Base-by-base conservation (phyloP, 106 monocot genomes). In the Agapanthus africanus region DNA sequence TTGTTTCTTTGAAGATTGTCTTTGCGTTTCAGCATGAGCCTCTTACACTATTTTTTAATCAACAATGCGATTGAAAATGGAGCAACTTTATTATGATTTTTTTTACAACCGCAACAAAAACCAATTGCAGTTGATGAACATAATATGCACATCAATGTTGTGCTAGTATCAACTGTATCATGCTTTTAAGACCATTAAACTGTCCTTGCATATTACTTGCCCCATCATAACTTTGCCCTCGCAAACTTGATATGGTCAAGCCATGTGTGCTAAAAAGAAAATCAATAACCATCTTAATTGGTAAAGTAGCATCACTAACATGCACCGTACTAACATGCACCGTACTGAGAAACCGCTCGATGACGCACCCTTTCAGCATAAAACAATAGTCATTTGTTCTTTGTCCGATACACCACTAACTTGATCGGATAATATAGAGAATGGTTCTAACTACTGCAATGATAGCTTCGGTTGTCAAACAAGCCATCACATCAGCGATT, bases 151-250 rank as follows among this genome's bases (percentile, higher is more conserved):
- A 54, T n/a, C 6, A 54, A 23, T 6, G 13, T n/a, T 54, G 6
- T 19, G 7, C 7, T 22, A 54, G 18, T 6, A 54, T 54, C 6
- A 54, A 7, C n/a, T n/a, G n/a, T n/a, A n/a, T n/a, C n/a, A n/a
- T n/a, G 18, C 7, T n/a, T 54, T 54, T 54, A 22, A 54, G 54
- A 54, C 54, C 54, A 54, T 54, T 54, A n/a, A 54, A 54, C 21
- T 54, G n/a, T n/a, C 54, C 23, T 23, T 0, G 7, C 54, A 54
- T 54, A 22, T 54, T 22, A 0, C 54, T 54, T 11, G 54, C 54
- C 6, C 54, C 54, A 54, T 54, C 23, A 54, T 54, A 54, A 6
- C 0, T 16, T 22, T 54, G 54, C 6, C 23, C 54, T 7, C 54
- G 23, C 6, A 54, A 18, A 6, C 21, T 54, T n/a, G 54, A 54